Base-by-base conservation (phyloP, 768 basidiomycete species). In the Tylopilus sp. region DNA sequence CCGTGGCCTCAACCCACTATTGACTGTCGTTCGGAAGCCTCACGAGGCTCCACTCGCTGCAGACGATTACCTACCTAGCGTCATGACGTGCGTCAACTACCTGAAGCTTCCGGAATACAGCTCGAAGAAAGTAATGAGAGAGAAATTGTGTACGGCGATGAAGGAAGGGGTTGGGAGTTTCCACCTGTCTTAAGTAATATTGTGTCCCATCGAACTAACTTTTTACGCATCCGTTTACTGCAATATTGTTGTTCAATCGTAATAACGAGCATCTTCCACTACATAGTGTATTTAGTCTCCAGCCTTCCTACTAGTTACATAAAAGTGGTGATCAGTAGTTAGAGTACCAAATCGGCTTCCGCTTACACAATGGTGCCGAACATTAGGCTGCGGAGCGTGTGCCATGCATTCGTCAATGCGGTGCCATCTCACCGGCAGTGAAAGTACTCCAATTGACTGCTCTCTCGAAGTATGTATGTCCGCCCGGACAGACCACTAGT, bases 1-100 rank as follows among this genome's bases (percentile, higher is more conserved):
- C 88, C 86, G 91, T 52, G 94, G 92, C 6, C 79, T 99, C 47
- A 93, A 90, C 60, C 97, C 97, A 2, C 84, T 89, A 3, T 78
- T 99, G 53, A 99, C 97, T 3, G 95, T 99, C 21, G 96, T 99
- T 19, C 86, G 96, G 56, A 98, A 98, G 72, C 94, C 92, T 10
- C 94, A 96, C 60, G 97, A 98, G 71, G 78, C 89, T 8, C 89
- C 94, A 12, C 77, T 97, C 52, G 84, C 83, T 7, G 90, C 96
- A 8, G 93, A 98, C 67, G 92, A 97, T 65, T 95, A 97, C 67
- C 77, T 98, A 26, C 95, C 95, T 0, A 95, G 92, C 63, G 95
- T 98, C 28, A 98, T 98, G 97, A 98, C 97, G 4, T 99, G 97
- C 70, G 95, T 93, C 55, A 93, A 94, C 71, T 96, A 93, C 67